Evolutionary conservation across 345 rosid species (phyloP).

Genomic region (Bruguiera sexangula): DNA sequence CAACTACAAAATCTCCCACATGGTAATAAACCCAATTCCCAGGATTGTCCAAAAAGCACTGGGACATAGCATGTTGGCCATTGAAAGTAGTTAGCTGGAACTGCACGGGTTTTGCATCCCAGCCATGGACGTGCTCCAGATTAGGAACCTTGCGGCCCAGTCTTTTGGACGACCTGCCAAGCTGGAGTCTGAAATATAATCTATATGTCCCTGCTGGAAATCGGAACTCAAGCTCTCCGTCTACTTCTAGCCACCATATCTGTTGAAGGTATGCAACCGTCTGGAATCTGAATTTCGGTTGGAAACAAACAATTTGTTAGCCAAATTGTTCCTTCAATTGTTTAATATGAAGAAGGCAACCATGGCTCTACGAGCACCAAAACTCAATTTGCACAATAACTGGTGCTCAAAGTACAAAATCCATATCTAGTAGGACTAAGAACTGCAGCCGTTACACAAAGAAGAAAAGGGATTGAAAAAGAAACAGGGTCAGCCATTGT

Average conservation of each 20-base stretch:
- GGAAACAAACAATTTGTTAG: neutral
- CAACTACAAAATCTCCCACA: constrained; percentile 20
- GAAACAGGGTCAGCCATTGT: no score
- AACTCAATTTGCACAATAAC: no score
- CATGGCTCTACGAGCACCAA: neutral
- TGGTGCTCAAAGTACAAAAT: no score
- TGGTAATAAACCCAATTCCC: constrained; percentile 20
- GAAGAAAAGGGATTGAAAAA: no score
- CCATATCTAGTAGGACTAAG: no score
- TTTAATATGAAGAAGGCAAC: neutral
- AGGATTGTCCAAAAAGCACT: constrained; percentile 10
- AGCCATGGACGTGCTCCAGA: constrained; percentile 19
- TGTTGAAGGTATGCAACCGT: constrained; percentile 24
- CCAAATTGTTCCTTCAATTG: neutral
- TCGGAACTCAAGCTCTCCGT: constrained; percentile 20
- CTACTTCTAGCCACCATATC: constrained; percentile 27
- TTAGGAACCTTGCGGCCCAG: constrained; percentile 20
- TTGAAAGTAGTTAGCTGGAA: constrained; percentile 17
- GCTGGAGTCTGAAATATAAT: constrained; percentile 23
- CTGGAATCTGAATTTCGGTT: constrained; percentile 12
- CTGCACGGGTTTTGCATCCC: constrained; percentile 23
- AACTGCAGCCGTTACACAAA: no score
- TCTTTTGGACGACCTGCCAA: constrained; percentile 17
- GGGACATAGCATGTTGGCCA: constrained; percentile 14
- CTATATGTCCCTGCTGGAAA: constrained; percentile 25